Conservation (phyloP, 2,329 filamentous ascomycete species). For the Verticillium zaregamsianum region DNA sequence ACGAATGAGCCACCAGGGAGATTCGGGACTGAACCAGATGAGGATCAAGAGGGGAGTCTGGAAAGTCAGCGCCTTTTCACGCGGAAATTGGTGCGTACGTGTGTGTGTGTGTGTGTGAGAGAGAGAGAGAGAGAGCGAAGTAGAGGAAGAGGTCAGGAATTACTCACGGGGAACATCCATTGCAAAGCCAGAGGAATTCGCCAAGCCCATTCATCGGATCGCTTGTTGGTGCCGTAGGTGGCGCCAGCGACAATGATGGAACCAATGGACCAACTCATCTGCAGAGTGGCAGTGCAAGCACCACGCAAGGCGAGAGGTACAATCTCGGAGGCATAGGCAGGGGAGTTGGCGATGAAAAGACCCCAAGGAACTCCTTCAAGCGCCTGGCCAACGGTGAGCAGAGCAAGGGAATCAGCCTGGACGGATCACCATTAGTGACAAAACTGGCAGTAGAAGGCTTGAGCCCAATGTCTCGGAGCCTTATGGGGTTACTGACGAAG, state of each 20-base stretch:
- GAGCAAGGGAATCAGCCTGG: slow-evolving; percentile 24
- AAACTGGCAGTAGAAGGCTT: too few relatives aligned
- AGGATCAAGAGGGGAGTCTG: too few relatives aligned
- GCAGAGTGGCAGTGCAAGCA: slow-evolving; percentile 56
- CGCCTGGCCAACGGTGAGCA: slow-evolving; percentile 50
- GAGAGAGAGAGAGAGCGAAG: slow-evolving; percentile 46
- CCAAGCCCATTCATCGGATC: slow-evolving; percentile 15
- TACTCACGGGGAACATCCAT: slow-evolving; percentile 48
- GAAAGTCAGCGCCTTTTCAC: too few relatives aligned
- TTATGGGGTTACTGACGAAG: slow-evolving; percentile 25
- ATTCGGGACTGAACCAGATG: too few relatives aligned
- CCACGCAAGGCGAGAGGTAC: slow-evolving; percentile 54
- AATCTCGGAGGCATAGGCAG: slow-evolving; percentile 59
- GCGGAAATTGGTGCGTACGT: too few relatives aligned
- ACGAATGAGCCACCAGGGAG: too few relatives aligned
- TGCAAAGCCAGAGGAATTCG: slow-evolving; percentile 50
- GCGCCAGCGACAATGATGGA: slow-evolving; percentile 55
- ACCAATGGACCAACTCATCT: slow-evolving; percentile 64
- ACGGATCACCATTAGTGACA: too few relatives aligned
- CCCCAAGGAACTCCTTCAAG: slow-evolving; percentile 63
- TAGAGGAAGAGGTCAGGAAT: slow-evolving; percentile 7
- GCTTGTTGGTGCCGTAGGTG: slow-evolving; percentile 47
- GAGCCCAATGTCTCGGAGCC: too few relatives aligned
- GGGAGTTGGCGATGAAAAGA: slow-evolving; percentile 62
- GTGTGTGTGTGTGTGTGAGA: slow-evolving; percentile 38